Evolutionary conservation across 176 grass and related monocot genomes (phyloP).

Genomic region (Oryza glaberrima): DNA sequence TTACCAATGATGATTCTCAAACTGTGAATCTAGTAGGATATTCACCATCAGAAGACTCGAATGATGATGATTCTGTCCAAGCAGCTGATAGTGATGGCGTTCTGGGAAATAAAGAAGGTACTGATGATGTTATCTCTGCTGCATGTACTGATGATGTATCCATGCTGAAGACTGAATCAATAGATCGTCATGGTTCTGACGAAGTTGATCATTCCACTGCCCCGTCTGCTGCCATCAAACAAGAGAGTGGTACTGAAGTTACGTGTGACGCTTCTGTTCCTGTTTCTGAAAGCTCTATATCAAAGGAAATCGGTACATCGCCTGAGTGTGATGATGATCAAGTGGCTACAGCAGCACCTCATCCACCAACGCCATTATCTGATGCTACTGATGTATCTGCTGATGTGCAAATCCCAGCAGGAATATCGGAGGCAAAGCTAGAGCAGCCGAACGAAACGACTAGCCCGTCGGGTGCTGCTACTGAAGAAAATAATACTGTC

Average conservation of each 20-base stretch:
- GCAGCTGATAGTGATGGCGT: conserved; percentile 22
- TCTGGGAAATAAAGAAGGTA: conserved; percentile 4
- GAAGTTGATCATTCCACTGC: background rate
- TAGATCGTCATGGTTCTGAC: background rate
- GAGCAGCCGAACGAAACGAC: background rate
- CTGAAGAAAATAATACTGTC: background rate
- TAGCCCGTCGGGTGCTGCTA: background rate
- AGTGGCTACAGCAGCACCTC: background rate
- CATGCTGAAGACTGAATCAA: background rate
- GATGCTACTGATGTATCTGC: background rate
- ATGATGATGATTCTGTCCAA: conserved; percentile 30
- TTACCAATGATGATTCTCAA: conserved; percentile 22
- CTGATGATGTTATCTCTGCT: conserved; percentile 12
- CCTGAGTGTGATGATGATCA: background rate
- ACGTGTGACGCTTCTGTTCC: background rate
- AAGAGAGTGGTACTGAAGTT: background rate
- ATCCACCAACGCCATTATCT: background rate
- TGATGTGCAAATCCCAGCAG: background rate
- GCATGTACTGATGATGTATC: background rate
- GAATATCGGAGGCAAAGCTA: background rate
- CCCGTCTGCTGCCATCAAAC: background rate
- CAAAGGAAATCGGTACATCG: background rate
- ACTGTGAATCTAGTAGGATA: conserved; percentile 44
- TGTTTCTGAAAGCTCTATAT: background rate
- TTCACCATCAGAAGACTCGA: conserved; percentile 49